phyloP scores from a whole-genome alignment of 1,139 yeast genomes.

The Entelexis sorbosivorans region DNA sequence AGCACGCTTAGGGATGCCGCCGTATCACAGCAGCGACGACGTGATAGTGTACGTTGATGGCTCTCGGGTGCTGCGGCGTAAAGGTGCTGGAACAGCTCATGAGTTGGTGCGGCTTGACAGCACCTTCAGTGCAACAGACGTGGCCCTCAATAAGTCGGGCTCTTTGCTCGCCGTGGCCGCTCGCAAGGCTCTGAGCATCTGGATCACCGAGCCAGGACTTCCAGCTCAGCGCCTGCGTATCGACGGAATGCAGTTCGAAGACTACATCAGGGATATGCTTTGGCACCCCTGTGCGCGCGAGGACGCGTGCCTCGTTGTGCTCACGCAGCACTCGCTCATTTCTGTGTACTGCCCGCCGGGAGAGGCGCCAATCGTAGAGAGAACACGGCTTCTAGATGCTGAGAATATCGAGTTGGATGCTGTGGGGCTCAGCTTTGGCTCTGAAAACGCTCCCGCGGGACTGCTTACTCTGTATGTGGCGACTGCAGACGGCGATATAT shows the following conservation, averaged over 20 bases:
- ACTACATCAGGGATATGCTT: background rate
- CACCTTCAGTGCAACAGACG: background rate
- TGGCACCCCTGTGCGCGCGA: constrained; percentile 18
- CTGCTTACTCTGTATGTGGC: constrained; percentile 40
- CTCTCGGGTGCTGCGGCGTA: background rate
- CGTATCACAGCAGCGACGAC: background rate
- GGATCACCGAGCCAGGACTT: background rate
- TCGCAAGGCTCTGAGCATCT: background rate
- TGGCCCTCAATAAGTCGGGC: constrained; percentile 2
- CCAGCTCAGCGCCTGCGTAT: background rate
- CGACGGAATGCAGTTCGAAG: background rate
- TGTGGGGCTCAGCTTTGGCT: constrained; percentile 34
- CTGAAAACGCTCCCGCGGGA: constrained; percentile 33
- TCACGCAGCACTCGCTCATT: constrained; percentile 6
- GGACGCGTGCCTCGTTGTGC: constrained; percentile 14
- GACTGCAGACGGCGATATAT: constrained; percentile 46
- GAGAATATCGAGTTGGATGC: constrained; percentile 32
- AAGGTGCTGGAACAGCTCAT: background rate
- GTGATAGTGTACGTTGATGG: background rate
- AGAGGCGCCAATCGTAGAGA: constrained; percentile 2
- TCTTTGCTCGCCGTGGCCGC: constrained; percentile 10
- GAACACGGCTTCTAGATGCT: constrained; percentile 1
- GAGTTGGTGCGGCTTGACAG: background rate
- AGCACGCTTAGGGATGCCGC: constrained; percentile 1
- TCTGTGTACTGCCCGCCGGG: constrained; percentile 7